Base-by-base conservation (phyloP, 345 rosid genomes). In the Salix caprea region DNA sequence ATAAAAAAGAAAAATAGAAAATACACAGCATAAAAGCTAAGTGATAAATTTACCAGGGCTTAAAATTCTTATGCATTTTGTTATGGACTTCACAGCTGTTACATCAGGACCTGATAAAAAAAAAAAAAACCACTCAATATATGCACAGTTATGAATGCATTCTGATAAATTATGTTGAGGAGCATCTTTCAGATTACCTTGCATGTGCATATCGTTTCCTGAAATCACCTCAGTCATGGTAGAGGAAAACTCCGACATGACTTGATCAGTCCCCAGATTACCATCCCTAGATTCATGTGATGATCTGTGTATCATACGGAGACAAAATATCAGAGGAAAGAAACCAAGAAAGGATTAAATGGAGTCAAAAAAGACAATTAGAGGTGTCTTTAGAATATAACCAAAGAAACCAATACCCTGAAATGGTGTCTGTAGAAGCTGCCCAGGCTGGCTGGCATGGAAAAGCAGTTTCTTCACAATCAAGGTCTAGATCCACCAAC, bases 401-500 rank as follows among this genome's bases (percentile, higher is more conserved):
- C 50, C 39, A 65, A 69, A 74, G 67, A 46, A 71, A 73, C 13
- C 69, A 67, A 39, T 80, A 81, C 84, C 81, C 76, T 15, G 84
- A 77, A 65, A 54, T 26, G 23, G 71, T 60, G 77, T 76, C 80
- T 24, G 60, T 3, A 70, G 80, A 61, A 76, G 69, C 73, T 44
- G 39, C 80, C 52, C 60, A 19, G 10, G 10, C n/a, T 32, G 78
- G 88, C 61, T 85, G 85, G 83, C 84, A 83, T 71, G 90, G 75
- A 61, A 75, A 68, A 44, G 23, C 36, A 58, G 76, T 69, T 75
- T 84, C 94, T 68, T 87, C 87, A 54, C 67, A 80, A 26, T 76
- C 94, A 71, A 92, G 82, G 82, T 89, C 99, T 7, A 95, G 84
- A 76, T 94, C 97, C 78, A 81, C 83, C 26, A 94, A 71, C 71